Base-by-base conservation (phyloP, 2,329 filamentous ascomycete species). In the Pyricularia sp. region DNA sequence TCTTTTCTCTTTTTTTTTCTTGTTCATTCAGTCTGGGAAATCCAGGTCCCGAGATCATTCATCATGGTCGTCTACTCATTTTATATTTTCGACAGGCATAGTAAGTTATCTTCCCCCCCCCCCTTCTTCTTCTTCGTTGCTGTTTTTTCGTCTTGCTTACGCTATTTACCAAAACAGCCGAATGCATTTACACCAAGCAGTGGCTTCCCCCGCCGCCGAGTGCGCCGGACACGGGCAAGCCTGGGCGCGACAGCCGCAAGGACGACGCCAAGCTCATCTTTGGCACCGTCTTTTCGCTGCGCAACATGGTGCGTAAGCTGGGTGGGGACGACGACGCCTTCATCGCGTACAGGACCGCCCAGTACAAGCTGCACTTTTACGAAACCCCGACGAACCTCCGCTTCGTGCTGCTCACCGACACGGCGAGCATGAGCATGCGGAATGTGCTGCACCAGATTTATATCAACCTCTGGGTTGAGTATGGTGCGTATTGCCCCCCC, bases 291-390 rank as follows among this genome's bases (percentile, higher is more conserved):
- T 99, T 97, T 83, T 97, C 93, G 66, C 84, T 99, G 74, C 90
- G 95, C 75, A 97, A 97, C 81, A 97, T 99, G 91, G 93, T 92
- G 71, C 92, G 93, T 79, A 97, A 97, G 83, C 87, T 99, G 65
- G 94, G 94, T 76, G 94, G 94, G 72, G 89, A 92, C 68, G 93
- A 97, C 78, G 94, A 97, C 82, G 93, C 92, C 77, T 99, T 99
- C 79, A 91, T 99, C 74, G 93, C 90, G 73, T 99, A 92, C 81
- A 91, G 93, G 74, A 99, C 95, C 68, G 92, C 86, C 73, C 91
- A 97, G 80, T 99, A 99, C 85, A 97, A 97, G 82, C 87, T 99
- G 74, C 95, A 99, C 82, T 99, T 97, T 83, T 99, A 97, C 85
- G 95, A 99, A 84, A 98, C 95, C 14, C 93, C 94, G 0, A 95